Evolutionary conservation across 139 green algal species (phyloP).

Genomic region (Chlamydomonas eustigma): DNA sequence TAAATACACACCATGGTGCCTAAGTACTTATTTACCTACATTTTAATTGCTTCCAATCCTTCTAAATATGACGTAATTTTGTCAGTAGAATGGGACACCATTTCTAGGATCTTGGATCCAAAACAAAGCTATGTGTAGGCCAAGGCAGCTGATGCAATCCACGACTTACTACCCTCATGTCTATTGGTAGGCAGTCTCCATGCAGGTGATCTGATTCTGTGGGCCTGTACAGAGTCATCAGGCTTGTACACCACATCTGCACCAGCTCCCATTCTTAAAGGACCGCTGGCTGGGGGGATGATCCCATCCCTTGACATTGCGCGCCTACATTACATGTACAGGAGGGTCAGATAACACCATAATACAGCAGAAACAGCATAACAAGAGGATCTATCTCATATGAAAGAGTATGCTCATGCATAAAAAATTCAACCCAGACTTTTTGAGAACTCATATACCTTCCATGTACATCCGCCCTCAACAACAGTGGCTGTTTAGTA

Average conservation of each 20-base stretch:
- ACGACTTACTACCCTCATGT: constrained; percentile 8
- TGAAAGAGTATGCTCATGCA: too few species aligned
- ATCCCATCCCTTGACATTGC: background rate
- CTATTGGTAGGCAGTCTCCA: constrained; percentile 32
- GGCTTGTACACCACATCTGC: constrained; percentile 25
- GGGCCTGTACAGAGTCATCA: constrained; percentile 2
- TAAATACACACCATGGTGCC: too few species aligned
- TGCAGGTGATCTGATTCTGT: constrained; percentile 4
- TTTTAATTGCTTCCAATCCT: too few species aligned
- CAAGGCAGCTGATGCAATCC: constrained; percentile 23
- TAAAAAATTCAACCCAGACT: background rate
- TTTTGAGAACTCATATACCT: background rate
- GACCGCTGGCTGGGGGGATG: constrained; percentile 21
- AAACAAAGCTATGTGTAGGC: constrained; percentile 16
- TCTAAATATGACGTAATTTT: too few species aligned
- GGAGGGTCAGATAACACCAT: too few species aligned
- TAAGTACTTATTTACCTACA: too few species aligned
- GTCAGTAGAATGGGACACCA: too few species aligned
- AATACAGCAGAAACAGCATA: background rate
- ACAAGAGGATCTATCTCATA: too few species aligned
- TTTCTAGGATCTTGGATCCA: background rate
- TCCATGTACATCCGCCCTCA: too few species aligned
- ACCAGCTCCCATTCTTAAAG: constrained; percentile 10
- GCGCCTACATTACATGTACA: too few species aligned
- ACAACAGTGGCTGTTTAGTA: too few species aligned